A percentile compares a stretch with the other conserved stretches of the same genome.
Evolutionary conservation across 352 stramenopile genomes (phyloP).

Genomic region (Paralagenidium karlingii): DNA sequence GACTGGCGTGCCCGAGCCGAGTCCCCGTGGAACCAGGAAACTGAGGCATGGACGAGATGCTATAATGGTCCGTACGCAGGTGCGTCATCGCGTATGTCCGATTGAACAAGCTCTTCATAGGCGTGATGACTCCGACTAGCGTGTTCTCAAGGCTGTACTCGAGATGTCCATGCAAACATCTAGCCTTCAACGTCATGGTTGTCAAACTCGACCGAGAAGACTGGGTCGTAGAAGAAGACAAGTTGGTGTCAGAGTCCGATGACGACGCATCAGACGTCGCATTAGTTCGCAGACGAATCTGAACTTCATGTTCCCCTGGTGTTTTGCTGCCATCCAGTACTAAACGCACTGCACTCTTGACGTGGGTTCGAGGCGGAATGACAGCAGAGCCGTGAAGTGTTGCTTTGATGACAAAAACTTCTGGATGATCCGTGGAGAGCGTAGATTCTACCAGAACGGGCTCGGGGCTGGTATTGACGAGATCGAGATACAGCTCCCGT

Average conservation of each 20-base stretch:
- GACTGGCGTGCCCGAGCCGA: slow-evolving; percentile 6
- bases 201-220: too few relatives aligned
- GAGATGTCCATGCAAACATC: slow-evolving; percentile 12
- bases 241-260: slow-evolving; percentile 5
- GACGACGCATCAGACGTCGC: slow-evolving; percentile 2
- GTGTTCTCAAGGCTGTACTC: slow-evolving; percentile 19
- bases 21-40: slow-evolving; percentile 2
- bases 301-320: slow-evolving; percentile 18
- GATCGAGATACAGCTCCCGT: slow-evolving; percentile 1
- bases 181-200: slow-evolving; percentile 17
- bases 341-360: slow-evolving; percentile 17
- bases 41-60: neutral
- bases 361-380: slow-evolving; percentile 18
- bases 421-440: slow-evolving; percentile 1
- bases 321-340: too few relatives aligned
- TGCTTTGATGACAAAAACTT: slow-evolving; percentile 9
- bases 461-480: neutral
- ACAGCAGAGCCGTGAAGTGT: slow-evolving; percentile 14
- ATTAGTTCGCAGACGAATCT: slow-evolving; percentile 9
- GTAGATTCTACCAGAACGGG: slow-evolving; percentile 1
- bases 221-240: too few relatives aligned
- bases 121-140: slow-evolving; percentile 12
- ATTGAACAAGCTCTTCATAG: slow-evolving; percentile 11
- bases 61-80: too few relatives aligned
- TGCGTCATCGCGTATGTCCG: too few relatives aligned